A percentile compares a stretch with the other conserved stretches of the same genome.
These are phyloP conservation scores for Gymnopus androsaceus DNA, from an alignment of 1,284 basidiomycete genomes.

Conservation along the genomic window DNA sequence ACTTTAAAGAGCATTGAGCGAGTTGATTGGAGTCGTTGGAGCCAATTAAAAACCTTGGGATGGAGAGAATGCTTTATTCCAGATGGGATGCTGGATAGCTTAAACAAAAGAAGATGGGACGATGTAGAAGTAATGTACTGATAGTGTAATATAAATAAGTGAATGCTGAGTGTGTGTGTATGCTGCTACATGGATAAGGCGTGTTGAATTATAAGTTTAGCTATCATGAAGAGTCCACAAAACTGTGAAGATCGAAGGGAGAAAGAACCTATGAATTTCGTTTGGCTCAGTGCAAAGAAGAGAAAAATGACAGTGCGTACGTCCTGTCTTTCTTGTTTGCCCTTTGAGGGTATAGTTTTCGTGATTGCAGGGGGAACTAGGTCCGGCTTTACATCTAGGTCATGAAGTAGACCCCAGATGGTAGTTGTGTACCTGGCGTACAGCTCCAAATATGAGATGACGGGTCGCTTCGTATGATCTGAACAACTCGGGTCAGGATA, in stretches of 20 bases:
- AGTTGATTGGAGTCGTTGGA: conserved; percentile 58
- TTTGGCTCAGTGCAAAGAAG: conserved; percentile 1
- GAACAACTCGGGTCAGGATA: conserved; percentile 6
- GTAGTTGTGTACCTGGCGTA: conserved; percentile 59
- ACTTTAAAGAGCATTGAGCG: conserved; percentile 45
- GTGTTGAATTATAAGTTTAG: background rate
- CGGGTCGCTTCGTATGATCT: conserved; percentile 55
- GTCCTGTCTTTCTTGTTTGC: conserved; percentile 2
- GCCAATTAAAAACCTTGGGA: conserved; percentile 51
- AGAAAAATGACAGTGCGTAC: background rate
- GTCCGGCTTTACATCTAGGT: conserved; percentile 47
- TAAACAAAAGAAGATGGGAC: conserved; percentile 65
- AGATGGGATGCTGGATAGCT: conserved; percentile 36
- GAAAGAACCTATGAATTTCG: conserved; percentile 4
- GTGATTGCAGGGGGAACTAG: conserved; percentile 41
- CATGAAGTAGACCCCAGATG: conserved; percentile 57
- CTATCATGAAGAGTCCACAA: conserved; percentile 10
- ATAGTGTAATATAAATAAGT: conserved; percentile 15
- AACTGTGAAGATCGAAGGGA: conserved; percentile 13
- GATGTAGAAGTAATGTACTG: conserved; percentile 54
- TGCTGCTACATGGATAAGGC: background rate
- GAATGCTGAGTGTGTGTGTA: conserved; percentile 7
- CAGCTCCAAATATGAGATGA: conserved; percentile 64
- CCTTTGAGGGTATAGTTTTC: conserved; percentile 17
- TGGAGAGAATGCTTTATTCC: conserved; percentile 52